Percentiles rank a stretch among this genome's conserved stretches.
phyloP scores from a whole-genome alignment of 2,329 filamentous ascomycete genomes.

The Arthrobotrys entomopaga region DNA sequence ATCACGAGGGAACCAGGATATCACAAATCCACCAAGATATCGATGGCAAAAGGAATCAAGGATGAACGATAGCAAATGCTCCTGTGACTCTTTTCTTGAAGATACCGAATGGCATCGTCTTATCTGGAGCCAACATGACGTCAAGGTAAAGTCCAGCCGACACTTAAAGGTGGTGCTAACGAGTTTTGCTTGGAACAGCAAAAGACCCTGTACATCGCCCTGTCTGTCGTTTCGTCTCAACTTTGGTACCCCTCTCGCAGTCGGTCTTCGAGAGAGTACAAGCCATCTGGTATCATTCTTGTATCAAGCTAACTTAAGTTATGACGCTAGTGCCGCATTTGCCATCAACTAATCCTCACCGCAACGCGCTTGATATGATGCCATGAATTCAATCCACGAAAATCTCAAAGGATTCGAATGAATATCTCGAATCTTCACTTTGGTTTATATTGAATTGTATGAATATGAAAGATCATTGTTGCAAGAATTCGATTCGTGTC shows the following conservation, averaged over 20 bases:
- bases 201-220: conserved; percentile 22
- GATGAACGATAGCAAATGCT: background rate
- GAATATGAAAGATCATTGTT: no score
- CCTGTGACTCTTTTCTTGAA: conserved; percentile 7
- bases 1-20: conserved; percentile 12
- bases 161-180: no score
- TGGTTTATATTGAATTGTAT: no score
- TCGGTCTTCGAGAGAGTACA: no score
- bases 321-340: conserved; percentile 1
- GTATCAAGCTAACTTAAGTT: background rate
- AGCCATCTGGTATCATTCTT: no score
- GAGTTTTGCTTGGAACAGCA: background rate
- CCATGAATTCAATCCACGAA: no score
- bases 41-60: background rate
- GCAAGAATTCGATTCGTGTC: no score
- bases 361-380: no score
- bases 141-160: conserved; percentile 8
- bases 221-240: conserved; percentile 11
- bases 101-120: background rate
- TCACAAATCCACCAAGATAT: background rate
- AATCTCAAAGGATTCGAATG: no score
- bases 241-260: background rate
- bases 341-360: background rate
- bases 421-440: no score
- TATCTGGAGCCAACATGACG: conserved; percentile 1